Conservation (phyloP, 495 filamentous ascomycete species). For the Chaetomidium leptoderma region DNA sequence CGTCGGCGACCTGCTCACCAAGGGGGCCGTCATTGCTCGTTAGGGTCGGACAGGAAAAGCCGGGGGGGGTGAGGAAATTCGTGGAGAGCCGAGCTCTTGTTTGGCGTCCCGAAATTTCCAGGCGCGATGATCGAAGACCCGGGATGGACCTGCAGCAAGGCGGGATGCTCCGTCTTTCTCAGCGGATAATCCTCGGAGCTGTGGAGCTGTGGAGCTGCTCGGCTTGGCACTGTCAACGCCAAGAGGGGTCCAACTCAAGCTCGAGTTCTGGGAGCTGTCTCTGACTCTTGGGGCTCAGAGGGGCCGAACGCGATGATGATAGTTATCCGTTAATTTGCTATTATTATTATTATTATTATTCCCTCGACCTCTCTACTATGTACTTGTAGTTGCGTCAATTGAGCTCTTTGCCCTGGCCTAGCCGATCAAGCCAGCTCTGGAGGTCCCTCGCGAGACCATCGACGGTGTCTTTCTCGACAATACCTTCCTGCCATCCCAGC, state of each 20-base stretch:
- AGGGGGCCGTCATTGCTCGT: conserved; percentile 19
- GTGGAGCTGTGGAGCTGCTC: neutral
- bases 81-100: neutral
- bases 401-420: conserved; percentile 2
- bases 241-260: too few species aligned
- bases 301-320: too few species aligned
- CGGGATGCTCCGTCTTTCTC: too few species aligned
- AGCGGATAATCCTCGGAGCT: conserved; percentile 15
- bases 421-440: conserved; percentile 23
- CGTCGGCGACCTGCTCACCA: conserved; percentile 25
- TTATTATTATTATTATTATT: too few species aligned
- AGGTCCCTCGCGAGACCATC: conserved; percentile 32
- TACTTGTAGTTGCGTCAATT: neutral
- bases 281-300: too few species aligned
- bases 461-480: conserved; percentile 25
- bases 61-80: neutral
- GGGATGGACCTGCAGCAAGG: neutral
- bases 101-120: conserved; percentile 13
- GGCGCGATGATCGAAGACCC: too few species aligned
- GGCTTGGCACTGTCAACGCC: too few species aligned
- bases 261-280: too few species aligned
- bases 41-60: neutral
- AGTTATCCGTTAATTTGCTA: too few species aligned
- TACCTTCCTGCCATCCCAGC: conserved; percentile 33
- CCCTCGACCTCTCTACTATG: neutral